Percentiles rank a stretch among this genome's conserved stretches.
These are phyloP conservation scores for Pseudophaeomoniella oleicola DNA, from an alignment of 2,329 filamentous ascomycete genomes.

Conservation along the genomic window DNA sequence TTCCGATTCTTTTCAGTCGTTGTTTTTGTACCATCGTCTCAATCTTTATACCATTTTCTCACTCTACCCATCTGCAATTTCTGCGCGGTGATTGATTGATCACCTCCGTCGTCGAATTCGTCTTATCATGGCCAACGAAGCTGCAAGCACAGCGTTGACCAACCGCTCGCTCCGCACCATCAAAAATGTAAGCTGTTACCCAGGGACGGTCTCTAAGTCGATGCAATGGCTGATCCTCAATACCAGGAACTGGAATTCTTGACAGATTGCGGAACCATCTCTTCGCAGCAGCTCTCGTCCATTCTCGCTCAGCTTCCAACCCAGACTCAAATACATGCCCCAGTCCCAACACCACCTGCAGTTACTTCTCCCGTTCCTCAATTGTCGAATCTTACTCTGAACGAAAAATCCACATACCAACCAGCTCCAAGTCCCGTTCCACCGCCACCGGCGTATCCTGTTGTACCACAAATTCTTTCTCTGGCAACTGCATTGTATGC, in stretches of 20 bases:
- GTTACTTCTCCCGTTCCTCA: slow-evolving; percentile 24
- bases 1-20: no score
- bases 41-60: no score
- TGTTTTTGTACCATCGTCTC: no score
- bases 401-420: slow-evolving; percentile 24
- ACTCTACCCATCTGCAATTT: no score
- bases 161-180: slow-evolving; percentile 79
- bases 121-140: slow-evolving; percentile 13
- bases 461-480: slow-evolving; percentile 42
- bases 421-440: slow-evolving; percentile 31
- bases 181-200: slow-evolving; percentile 51
- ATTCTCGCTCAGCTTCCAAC: slow-evolving; percentile 62
- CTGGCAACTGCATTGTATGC: slow-evolving; percentile 70
- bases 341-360: slow-evolving; percentile 16
- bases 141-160: slow-evolving; percentile 40
- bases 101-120: no score
- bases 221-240: slow-evolving; percentile 7
- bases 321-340: slow-evolving; percentile 32
- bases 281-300: slow-evolving; percentile 56
- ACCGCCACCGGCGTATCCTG: slow-evolving; percentile 37
- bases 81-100: no score
- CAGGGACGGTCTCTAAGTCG: slow-evolving; percentile 4
- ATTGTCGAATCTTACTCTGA: slow-evolving; percentile 22
- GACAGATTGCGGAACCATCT: slow-evolving; percentile 67
- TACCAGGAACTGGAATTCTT: slow-evolving; percentile 78